Conservation (phyloP, 2,329 filamentous ascomycete genomes). For the Rachicladosporium sp. region DNA sequence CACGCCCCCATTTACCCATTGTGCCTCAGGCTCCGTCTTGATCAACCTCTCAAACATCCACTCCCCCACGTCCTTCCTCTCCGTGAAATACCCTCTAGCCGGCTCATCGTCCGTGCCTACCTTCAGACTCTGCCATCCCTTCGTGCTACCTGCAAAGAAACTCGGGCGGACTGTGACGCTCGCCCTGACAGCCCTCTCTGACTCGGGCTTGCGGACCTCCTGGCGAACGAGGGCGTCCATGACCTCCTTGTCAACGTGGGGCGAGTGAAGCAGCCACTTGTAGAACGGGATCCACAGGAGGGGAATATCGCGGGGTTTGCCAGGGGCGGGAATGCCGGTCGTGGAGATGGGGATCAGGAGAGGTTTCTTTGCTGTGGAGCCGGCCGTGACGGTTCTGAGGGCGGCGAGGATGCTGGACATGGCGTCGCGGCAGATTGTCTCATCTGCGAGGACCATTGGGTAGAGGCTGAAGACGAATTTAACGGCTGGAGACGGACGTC, state of each 20-base stretch:
- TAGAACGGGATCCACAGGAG: slow-evolving; percentile 23
- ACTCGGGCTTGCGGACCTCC: slow-evolving; percentile 12
- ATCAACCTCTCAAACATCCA: slow-evolving; percentile 27
- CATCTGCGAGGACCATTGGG: slow-evolving; percentile 14
- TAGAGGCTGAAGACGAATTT: slow-evolving; percentile 1
- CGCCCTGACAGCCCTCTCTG: slow-evolving; percentile 11
- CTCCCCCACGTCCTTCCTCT: slow-evolving; percentile 28
- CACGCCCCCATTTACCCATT: slow-evolving; percentile 23
- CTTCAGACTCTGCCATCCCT: slow-evolving; percentile 19
- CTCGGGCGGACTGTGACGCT: slow-evolving; percentile 27
- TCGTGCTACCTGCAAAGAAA: slow-evolving; percentile 23
- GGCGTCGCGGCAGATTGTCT: slow-evolving; percentile 24
- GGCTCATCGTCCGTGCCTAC: slow-evolving; percentile 23
- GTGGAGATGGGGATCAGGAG: slow-evolving; percentile 25
- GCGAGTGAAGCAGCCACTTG: slow-evolving; percentile 21
- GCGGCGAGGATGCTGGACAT: slow-evolving; percentile 22
- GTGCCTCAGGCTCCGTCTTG: slow-evolving; percentile 9
- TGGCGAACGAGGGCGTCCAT: slow-evolving; percentile 23
- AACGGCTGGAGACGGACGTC: too few relatives aligned
- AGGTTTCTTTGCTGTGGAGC: slow-evolving; percentile 13
- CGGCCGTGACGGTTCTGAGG: slow-evolving; percentile 10
- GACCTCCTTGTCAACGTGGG: slow-evolving; percentile 29
- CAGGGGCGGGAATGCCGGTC: slow-evolving; percentile 23
- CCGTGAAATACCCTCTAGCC: slow-evolving; percentile 26
- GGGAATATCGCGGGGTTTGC: slow-evolving; percentile 26